Percentiles rank a stretch among this genome's conserved stretches.
These are phyloP conservation scores for Penicillium sp. DNA, from an alignment of 2,329 filamentous ascomycete species.

Conservation along the genomic window DNA sequence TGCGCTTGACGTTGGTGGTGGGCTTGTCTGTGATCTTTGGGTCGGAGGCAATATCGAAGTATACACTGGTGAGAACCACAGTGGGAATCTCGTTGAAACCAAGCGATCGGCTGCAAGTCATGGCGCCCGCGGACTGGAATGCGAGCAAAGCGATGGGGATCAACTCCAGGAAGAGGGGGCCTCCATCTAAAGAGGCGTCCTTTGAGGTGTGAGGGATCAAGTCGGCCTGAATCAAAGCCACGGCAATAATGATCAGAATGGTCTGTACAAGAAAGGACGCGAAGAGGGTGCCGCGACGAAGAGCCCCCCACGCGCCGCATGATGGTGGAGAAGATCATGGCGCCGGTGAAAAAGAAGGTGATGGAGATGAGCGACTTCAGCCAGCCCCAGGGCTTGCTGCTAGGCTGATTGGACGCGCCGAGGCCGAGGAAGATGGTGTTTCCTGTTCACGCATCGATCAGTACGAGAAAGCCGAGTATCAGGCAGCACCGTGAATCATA, in stretches of 20 bases:
- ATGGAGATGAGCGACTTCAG: slow-evolving; percentile 47
- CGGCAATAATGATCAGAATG: slow-evolving; percentile 40
- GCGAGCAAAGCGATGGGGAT: slow-evolving; percentile 45
- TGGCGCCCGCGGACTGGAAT: slow-evolving; percentile 46
- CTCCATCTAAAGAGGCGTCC: slow-evolving; percentile 22
- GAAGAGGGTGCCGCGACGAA: slow-evolving; percentile 38
- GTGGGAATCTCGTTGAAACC: slow-evolving; percentile 46
- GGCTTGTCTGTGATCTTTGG: slow-evolving; percentile 34
- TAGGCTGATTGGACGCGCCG: slow-evolving; percentile 42
- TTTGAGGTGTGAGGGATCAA: slow-evolving; percentile 35
- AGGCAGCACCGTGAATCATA: slow-evolving; percentile 21
- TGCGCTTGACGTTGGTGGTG: slow-evolving; percentile 39
- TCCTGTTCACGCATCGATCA: slow-evolving; percentile 26
- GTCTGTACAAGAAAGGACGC: slow-evolving; percentile 43
- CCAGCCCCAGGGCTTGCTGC: slow-evolving; percentile 42
- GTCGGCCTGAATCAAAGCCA: slow-evolving; percentile 39
- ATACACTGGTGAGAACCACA: slow-evolving; percentile 47
- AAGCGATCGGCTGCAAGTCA: slow-evolving; percentile 43
- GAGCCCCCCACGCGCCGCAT: slow-evolving; percentile 39
- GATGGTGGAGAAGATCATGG: slow-evolving; percentile 38
- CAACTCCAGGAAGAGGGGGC: slow-evolving; percentile 38
- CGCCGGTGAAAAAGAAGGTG: slow-evolving; percentile 41
- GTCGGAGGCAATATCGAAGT: slow-evolving; percentile 47
- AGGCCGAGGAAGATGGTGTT: slow-evolving; percentile 50
- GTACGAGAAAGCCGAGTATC: neutral